Evolutionary conservation across 768 basidiomycete species (phyloP), one percentile per base, ranked within the genome.

Genomic region (Kwoniella dendrophila): DNA sequence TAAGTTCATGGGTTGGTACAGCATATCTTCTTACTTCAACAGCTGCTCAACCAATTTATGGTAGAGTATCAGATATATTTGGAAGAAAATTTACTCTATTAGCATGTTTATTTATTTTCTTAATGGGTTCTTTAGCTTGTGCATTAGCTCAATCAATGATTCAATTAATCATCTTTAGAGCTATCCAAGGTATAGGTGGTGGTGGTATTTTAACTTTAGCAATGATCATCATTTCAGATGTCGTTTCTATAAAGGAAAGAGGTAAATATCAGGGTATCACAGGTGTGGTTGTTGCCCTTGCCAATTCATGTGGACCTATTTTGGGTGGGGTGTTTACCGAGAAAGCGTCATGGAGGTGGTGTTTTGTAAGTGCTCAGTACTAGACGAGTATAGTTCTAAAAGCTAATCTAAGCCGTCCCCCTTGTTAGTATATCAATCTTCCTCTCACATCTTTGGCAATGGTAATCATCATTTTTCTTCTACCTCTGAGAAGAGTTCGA

Each of bases 241-340:
- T 90, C 18, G 87, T 89, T 18, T 85, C 84, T 27, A 81, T 90
- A 38, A 84, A 87, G 26, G 76, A 77, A 5, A 40, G 78, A 64
- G 88, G 88, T 26, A 89, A 89, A 78, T 90, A 89, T 69, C 87
- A 88, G 68, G 89, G 89, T 0, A 87, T 89, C 34, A 86, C 87
- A 22, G 85, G 86, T 2, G 85, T 82, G 4, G 82, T 85, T 12
- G 81, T 84, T 20, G 85, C 86, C 0, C 76, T 87, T 11, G 86
- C 87, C 3, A 88, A 86, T 68, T 83, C 85, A 0, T 81, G 87
- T 4, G 88, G 88, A 0, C 88, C 88, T 0, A 80, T 88, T 0
- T 80, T 89, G 3, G 88, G 88, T 4, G 88, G 89, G 55, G 83
- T 83, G 0, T 76, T 90, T 38, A 82, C 86, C 2, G 81, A 88